These are phyloP conservation scores for Periconia digitata DNA, from an alignment of 2,329 filamentous ascomycete species.

Conservation along the genomic window DNA sequence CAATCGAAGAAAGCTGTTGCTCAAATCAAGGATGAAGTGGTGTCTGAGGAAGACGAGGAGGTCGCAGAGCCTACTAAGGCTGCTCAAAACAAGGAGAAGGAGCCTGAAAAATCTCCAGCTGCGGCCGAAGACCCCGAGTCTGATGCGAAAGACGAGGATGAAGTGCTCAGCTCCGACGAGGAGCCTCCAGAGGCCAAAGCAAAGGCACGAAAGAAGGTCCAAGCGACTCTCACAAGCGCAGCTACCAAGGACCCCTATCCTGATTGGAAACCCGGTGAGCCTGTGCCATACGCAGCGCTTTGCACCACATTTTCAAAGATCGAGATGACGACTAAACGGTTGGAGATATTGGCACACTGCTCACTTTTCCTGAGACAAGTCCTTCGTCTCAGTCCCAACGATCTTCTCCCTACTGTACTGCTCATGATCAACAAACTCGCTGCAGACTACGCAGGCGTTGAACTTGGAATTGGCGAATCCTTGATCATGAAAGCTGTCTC, in stretches of 20 bases:
- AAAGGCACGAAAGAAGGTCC: constrained; percentile 78
- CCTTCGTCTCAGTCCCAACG: constrained; percentile 83
- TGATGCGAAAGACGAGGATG: constrained; percentile 41
- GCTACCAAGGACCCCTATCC: constrained; percentile 81
- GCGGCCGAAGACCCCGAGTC: constrained; percentile 24
- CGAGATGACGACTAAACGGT: constrained; percentile 89
- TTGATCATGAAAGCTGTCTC: constrained; percentile 99
- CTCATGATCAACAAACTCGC: constrained; percentile 99
- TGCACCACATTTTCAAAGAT: constrained; percentile 94
- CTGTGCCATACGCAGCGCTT: constrained; percentile 91
- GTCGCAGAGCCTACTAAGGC: constrained; percentile 15
- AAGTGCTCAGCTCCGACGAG: constrained; percentile 56
- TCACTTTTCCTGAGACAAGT: constrained; percentile 91
- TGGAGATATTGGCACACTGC: constrained; percentile 87
- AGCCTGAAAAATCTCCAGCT: constrained; percentile 23
- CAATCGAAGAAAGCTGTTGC: constrained; percentile 16
- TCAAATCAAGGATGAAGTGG: constrained; percentile 14
- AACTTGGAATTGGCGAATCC: constrained; percentile 97
- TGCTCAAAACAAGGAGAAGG: constrained; percentile 20
- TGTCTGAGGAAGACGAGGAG: constrained; percentile 23
- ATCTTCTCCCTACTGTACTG: constrained; percentile 83
- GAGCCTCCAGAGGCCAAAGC: constrained; percentile 71
- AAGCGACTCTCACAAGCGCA: constrained; percentile 67
- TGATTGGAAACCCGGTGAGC: constrained; percentile 86
- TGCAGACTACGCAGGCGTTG: constrained; percentile 93